A percentile compares a stretch with the other conserved stretches of the same genome.
These are phyloP conservation scores for Athelia sp. DNA, from an alignment of 1,284 basidiomycete species.

Conservation along the genomic window DNA sequence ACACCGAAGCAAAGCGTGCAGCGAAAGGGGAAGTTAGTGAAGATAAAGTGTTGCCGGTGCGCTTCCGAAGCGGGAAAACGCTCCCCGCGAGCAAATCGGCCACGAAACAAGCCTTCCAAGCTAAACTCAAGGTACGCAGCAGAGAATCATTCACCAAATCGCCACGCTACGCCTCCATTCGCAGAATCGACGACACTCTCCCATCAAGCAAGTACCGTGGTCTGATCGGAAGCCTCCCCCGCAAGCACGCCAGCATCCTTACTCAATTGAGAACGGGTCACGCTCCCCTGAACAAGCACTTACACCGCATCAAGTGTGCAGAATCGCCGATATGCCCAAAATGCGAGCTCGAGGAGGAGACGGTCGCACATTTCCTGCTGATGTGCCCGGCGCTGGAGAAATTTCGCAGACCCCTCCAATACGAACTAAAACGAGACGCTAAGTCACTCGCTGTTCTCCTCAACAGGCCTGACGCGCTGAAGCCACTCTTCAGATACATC, in stretches of 20 bases:
- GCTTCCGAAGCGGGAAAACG: slow-evolving; percentile 5
- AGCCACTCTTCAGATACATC: too few relatives aligned
- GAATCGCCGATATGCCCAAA: slow-evolving; percentile 13
- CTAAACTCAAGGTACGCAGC: slow-evolving; percentile 4
- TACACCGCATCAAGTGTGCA: slow-evolving; percentile 10
- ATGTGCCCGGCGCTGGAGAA: too few relatives aligned
- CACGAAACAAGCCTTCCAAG: slow-evolving; percentile 4
- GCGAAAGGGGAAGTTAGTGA: slow-evolving; percentile 11
- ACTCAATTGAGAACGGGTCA: slow-evolving; percentile 20
- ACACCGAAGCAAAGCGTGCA: slow-evolving; percentile 22
- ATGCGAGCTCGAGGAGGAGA: slow-evolving; percentile 11
- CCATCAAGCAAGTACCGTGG: slow-evolving; percentile 11
- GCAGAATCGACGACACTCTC: slow-evolving; percentile 3
- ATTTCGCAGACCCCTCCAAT: too few relatives aligned
- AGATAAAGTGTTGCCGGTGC: slow-evolving; percentile 6
- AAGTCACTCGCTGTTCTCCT: too few relatives aligned
- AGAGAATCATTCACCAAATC: slow-evolving; percentile 6
- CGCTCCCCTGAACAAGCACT: slow-evolving; percentile 13
- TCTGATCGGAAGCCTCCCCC: slow-evolving; percentile 7
- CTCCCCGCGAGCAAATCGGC: slow-evolving; percentile 18
- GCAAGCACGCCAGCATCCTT: slow-evolving; percentile 16
- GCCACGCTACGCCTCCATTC: neutral
- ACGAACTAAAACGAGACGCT: too few relatives aligned
- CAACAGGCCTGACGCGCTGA: too few relatives aligned
- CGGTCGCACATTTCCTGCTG: slow-evolving; percentile 16